Evolutionary conservation across 2,329 filamentous ascomycete genomes (phyloP).

Genomic region (Herpotrichia juniperi): DNA sequence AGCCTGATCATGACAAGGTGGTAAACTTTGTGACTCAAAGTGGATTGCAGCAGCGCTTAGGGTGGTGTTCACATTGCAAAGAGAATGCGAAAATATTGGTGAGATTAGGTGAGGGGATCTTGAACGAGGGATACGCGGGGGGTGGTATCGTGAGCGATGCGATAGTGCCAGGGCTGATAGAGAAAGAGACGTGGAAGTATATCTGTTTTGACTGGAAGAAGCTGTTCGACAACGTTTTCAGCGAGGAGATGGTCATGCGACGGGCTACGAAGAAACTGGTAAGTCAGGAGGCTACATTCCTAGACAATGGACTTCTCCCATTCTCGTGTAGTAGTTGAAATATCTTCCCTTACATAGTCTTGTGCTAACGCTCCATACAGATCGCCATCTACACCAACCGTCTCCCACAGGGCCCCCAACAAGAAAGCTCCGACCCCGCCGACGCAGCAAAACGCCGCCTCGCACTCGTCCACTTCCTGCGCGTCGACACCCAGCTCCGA

Average conservation of each 20-base stretch:
- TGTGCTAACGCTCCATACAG: background rate
- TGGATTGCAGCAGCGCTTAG: too few relatives aligned
- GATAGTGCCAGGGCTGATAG: background rate
- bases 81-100: background rate
- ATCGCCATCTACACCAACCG: background rate
- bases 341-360: background rate
- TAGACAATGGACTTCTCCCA: background rate
- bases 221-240: slow-evolving; percentile 8
- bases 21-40: too few relatives aligned
- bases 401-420: background rate
- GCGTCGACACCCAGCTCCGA: background rate
- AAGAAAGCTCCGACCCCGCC: background rate
- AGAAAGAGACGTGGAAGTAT: background rate
- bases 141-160: slow-evolving; percentile 8
- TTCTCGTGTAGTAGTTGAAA: too few relatives aligned
- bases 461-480: background rate
- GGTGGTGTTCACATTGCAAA: background rate
- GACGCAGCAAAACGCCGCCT: background rate
- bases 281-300: background rate
- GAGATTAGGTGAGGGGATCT: slow-evolving; percentile 4
- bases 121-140: background rate
- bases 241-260: slow-evolving; percentile 9
- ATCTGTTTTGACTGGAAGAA: slow-evolving; percentile 10
- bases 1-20: too few relatives aligned
- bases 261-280: background rate